Evolutionary conservation across 176 grass and related monocot genomes (phyloP).

Genomic region (Oryza glaberrima): DNA sequence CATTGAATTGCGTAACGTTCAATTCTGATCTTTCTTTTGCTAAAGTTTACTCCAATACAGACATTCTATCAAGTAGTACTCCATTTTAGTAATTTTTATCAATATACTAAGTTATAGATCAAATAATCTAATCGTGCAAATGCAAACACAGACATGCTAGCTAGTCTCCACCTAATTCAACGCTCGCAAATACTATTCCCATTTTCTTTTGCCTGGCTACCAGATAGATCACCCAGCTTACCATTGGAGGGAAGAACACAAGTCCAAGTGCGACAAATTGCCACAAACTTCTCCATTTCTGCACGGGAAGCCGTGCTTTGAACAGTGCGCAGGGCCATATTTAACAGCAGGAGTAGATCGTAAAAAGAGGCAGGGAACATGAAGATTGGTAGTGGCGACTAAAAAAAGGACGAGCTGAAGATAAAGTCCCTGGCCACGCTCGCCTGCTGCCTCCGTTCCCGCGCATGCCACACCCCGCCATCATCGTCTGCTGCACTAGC

Average conservation of each 20-base stretch:
- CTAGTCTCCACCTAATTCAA: slow-evolving; percentile 17
- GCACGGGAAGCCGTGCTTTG: slow-evolving; percentile 38
- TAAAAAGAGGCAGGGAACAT: slow-evolving; percentile 39
- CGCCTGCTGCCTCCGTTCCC: slow-evolving; percentile 30
- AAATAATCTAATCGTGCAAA: neutral
- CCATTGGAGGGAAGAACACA: slow-evolving; percentile 29
- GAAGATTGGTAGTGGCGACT: slow-evolving; percentile 40
- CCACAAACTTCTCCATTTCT: slow-evolving; percentile 45
- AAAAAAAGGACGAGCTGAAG: slow-evolving; percentile 23
- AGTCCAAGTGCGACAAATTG: slow-evolving; percentile 40
- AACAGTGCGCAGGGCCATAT: slow-evolving; percentile 23
- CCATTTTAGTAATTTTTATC: neutral
- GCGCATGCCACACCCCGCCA: slow-evolving; percentile 39
- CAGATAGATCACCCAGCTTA: slow-evolving; percentile 2
- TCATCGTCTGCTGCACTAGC: slow-evolving; percentile 49
- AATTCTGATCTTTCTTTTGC: neutral
- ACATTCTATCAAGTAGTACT: slow-evolving; percentile 8
- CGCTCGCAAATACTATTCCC: neutral
- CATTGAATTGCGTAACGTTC: neutral
- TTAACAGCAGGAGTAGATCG: slow-evolving; percentile 30
- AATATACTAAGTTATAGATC: neutral
- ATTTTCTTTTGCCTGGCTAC: neutral
- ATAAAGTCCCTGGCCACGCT: slow-evolving; percentile 23
- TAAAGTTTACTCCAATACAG: neutral
- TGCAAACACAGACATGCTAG: neutral